Conservation (phyloP, 2,329 filamentous ascomycete genomes). For the Fusarium citri region DNA sequence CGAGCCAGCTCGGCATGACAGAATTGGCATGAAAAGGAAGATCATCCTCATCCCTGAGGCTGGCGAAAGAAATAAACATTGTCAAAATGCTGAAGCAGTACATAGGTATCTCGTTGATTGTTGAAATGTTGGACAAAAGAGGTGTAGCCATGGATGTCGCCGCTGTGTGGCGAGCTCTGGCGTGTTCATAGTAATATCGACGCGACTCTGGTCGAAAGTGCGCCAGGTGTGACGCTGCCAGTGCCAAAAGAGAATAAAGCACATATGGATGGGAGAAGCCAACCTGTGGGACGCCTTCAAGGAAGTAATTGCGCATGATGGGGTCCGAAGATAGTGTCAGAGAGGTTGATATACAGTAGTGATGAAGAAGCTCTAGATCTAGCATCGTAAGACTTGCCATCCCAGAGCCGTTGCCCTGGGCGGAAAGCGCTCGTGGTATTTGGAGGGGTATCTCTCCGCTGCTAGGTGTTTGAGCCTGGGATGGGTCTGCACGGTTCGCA, state of each 20-base stretch:
- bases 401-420: not conserved
- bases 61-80: not conserved
- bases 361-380: conserved; percentile 2
- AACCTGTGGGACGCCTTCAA: not conserved
- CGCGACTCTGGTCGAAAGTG: not conserved
- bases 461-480: no score
- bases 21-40: not conserved
- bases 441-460: no score
- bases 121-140: not conserved
- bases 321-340: not conserved
- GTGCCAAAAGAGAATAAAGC: not conserved
- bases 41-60: not conserved
- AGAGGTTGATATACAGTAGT: not conserved
- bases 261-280: not conserved
- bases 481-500: no score
- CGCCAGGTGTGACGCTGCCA: not conserved
- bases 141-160: not conserved
- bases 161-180: not conserved
- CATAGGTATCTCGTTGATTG: not conserved
- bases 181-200: not conserved
- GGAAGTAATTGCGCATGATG: not conserved
- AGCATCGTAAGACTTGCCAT: not conserved
- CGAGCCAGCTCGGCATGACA: not conserved
- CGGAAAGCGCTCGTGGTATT: no score
- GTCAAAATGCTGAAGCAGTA: not conserved